These are phyloP conservation scores for Penicillium thymicola DNA, from an alignment of 2,329 filamentous ascomycete genomes.

Conservation along the genomic window DNA sequence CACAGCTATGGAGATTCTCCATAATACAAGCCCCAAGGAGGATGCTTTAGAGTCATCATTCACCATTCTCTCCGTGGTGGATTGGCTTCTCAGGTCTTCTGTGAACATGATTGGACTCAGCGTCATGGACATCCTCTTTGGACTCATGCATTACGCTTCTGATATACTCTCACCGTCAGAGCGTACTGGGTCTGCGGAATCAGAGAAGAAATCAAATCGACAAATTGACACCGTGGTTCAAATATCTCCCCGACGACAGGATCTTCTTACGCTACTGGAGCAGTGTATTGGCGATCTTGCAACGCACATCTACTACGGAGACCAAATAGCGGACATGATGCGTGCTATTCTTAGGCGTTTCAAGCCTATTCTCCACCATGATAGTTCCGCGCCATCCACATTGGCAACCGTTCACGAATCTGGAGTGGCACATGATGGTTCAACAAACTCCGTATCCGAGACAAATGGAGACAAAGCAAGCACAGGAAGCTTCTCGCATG, in stretches of 20 bases:
- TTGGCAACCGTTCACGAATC: slow-evolving; percentile 25
- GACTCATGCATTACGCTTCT: slow-evolving; percentile 79
- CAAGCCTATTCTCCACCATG: slow-evolving; percentile 58
- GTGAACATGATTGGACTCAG: slow-evolving; percentile 94
- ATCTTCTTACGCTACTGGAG: slow-evolving; percentile 69
- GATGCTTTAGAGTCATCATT: slow-evolving; percentile 71
- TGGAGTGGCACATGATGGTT: slow-evolving; percentile 4
- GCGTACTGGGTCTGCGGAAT: slow-evolving; percentile 34
- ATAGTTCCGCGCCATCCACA: slow-evolving; percentile 44
- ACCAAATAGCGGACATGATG: slow-evolving; percentile 95
- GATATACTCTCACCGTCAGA: slow-evolving; percentile 65
- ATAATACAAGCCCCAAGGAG: slow-evolving; percentile 65
- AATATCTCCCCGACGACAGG: slow-evolving; percentile 55
- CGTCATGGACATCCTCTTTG: slow-evolving; percentile 89
- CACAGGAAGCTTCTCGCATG: slow-evolving; percentile 58
- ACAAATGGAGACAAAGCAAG: slow-evolving; percentile 46
- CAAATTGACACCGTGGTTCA: slow-evolving; percentile 9
- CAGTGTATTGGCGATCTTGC: slow-evolving; percentile 85
- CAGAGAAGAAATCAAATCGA: slow-evolving; percentile 21
- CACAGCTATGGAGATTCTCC: slow-evolving; percentile 72
- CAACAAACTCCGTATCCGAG: slow-evolving; percentile 21
- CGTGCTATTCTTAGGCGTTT: slow-evolving; percentile 73
- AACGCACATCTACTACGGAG: slow-evolving; percentile 93
- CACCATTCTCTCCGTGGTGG: slow-evolving; percentile 72
- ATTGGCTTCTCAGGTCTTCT: slow-evolving; percentile 77